Evolutionary conservation across 129 eudicot species (phyloP).

Genomic region (Flaveria robusta): DNA sequence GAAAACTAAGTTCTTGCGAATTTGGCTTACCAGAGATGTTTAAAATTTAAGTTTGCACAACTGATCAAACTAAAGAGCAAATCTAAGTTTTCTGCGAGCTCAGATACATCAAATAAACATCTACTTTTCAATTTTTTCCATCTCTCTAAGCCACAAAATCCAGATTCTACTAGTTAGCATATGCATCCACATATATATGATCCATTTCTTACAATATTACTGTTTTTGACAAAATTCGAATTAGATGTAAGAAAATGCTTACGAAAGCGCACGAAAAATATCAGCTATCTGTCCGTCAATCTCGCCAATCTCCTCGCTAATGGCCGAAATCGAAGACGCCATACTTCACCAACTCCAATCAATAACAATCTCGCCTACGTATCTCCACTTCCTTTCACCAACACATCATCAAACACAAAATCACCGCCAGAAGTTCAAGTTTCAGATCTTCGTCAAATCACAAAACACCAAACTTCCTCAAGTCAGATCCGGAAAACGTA

Average conservation of each 20-base stretch:
- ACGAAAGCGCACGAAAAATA: conserved; percentile 91
- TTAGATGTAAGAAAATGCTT: conserved; percentile 34
- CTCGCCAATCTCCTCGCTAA: conserved; percentile 92
- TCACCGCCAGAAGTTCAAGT: conserved; percentile 23
- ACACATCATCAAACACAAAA: conserved; percentile 21
- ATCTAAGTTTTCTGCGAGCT: conserved; percentile 23
- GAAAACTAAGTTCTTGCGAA: background rate
- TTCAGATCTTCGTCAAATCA: conserved; percentile 21
- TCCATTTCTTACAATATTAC: conserved; percentile 7
- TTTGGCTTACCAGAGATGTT: background rate
- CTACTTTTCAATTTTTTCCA: background rate
- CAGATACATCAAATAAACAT: conserved; percentile 16
- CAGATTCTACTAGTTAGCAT: conserved; percentile 15
- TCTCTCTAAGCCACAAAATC: conserved; percentile 19
- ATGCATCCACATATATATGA: conserved; percentile 14
- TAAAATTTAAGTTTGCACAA: background rate
- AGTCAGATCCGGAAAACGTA: conserved; percentile 27
- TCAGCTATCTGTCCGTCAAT: conserved; percentile 84
- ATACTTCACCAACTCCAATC: conserved; percentile 35
- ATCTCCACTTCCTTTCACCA: conserved; percentile 17
- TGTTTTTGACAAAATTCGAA: background rate
- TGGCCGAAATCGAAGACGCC: conserved; percentile 59
- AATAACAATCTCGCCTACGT: background rate
- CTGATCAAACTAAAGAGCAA: conserved; percentile 18
- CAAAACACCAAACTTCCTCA: conserved; percentile 13